Evolutionary conservation across 2,329 filamentous ascomycete genomes (phyloP), one percentile per base, ranked within the genome.

Genomic region (Trichoderma breve): DNA sequence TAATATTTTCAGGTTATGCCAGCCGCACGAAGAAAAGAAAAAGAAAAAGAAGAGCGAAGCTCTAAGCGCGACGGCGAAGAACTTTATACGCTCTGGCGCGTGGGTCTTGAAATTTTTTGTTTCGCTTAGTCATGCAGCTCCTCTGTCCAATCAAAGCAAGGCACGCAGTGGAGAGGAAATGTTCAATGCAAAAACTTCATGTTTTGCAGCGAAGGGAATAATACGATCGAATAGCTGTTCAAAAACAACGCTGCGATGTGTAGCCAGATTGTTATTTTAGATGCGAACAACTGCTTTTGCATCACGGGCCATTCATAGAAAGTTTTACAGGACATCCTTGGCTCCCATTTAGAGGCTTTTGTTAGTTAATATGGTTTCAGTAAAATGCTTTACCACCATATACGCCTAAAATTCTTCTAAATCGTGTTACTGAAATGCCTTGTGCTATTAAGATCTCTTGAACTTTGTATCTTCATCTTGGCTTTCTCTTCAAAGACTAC

Each of bases 1-100:
- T 88, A 88, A 88, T 80, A 85, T 83, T 85, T 86, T 84, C 81
- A 83, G 84, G 88, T 91, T 86, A 89, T 91, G 89, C 90, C 90
- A 85, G 91, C 92, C 92, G 92, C 92, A 94, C 91, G 86, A 93
- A 87, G 89, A 88, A 87, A 84, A 84, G 86, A 89, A 83, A 80
- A 82, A 78, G 83, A 83, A 84, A 78, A 75, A 61, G 69, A 70
- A 75, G 78, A 78, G 78, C 74, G 65, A 0, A 53, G 75, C 76
- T 79, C 76, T n/a, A 4, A 24, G 28, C 28, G 47, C 43, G 51
- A 58, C 34, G 63, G 71, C 63, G 70, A 32, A 73, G 73, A 74
- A 75, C 75, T 73, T 80, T 81, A 82, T 82, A 80, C 79, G 65
- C 68, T 24, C 5, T 53, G 21, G 34, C n/a, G 30, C 64, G 36